Evolutionary conservation across 306 rosid genomes (phyloP), one percentile per base, ranked within the genome.

Genomic region (Glycyrrhiza uralensis): DNA sequence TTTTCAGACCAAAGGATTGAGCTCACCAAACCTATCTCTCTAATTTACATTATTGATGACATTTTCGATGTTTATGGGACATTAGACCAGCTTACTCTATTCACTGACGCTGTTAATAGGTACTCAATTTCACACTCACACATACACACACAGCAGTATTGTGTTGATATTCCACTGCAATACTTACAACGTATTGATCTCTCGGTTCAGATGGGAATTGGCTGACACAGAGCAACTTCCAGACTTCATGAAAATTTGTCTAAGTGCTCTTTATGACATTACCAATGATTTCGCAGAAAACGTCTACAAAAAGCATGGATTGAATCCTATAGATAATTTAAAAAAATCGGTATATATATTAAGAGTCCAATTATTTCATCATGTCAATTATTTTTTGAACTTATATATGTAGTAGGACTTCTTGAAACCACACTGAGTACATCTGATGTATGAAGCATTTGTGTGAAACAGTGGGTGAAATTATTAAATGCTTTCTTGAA

Each of bases 21-120:
- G 13, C 84, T 88, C 66, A 77, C 92, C 0, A 91, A 91, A 65
- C 59, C 85, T 0, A 23, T 91, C 26, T 79, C 92, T 49, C 82
- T 91, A 0, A 18, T 85, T 38, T 91, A 85, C 60, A 4, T 88
- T 42, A 76, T 91, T 36, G 95, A 88, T 19, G 95, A 87, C 36
- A 80, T 88, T 20, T 88, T 83, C 4, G 83, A 91, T 64, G 75
- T 87, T 5, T 54, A 80, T 39, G 90, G 87, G 6, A 80, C 82
- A 6, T 33, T 82, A 3, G 86, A 83, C 4, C 88, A 86, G 10
- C 90, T 85, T 33, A 49, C 28, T 24, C 65, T 62, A 7, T 87
- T 88, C 38, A 78, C 87, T 9, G 69, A 86, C 24, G 80, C 80
- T 0, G 77, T 82, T 54, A 76, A 41, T 4, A 87, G 87, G 97